A percentile compares a stretch with the other conserved stretches of the same genome.
Evolutionary conservation across 2,329 filamentous ascomycete genomes (phyloP).

Genomic region (Nemania bipapillata): DNA sequence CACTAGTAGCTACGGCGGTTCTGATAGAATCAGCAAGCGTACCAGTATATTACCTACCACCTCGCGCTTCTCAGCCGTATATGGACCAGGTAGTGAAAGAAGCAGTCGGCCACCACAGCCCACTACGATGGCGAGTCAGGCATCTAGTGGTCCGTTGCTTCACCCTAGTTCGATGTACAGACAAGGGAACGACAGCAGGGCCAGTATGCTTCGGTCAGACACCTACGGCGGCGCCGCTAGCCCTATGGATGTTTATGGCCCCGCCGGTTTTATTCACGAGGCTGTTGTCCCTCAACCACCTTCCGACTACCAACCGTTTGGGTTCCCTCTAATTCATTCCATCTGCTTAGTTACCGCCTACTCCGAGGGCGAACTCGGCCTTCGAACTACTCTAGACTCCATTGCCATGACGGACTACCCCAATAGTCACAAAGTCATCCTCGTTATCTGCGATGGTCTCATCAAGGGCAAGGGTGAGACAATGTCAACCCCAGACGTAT

Average conservation of each 20-base stretch:
- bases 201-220: slow-evolving; percentile 72
- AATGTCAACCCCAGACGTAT: slow-evolving; percentile 87
- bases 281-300: slow-evolving; percentile 95
- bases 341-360: slow-evolving; percentile 97
- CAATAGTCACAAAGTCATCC: slow-evolving; percentile 97
- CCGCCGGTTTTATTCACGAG: slow-evolving; percentile 95
- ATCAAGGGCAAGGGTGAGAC: slow-evolving; percentile 95
- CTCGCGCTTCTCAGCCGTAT: slow-evolving; percentile 92
- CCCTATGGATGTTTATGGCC: slow-evolving; percentile 76
- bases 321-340: slow-evolving; percentile 90
- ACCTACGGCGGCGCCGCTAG: slow-evolving; percentile 65
- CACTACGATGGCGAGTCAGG: slow-evolving; percentile 95
- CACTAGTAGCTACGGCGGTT: slow-evolving; percentile 70
- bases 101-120: slow-evolving; percentile 65
- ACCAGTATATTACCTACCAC: slow-evolving; percentile 89
- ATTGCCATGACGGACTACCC: slow-evolving; percentile 98
- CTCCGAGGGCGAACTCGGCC: slow-evolving; percentile 91
- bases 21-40: slow-evolving; percentile 81
- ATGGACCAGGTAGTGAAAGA: slow-evolving; percentile 72
- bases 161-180: slow-evolving; percentile 78
- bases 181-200: slow-evolving; percentile 69
- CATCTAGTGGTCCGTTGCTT: slow-evolving; percentile 76
- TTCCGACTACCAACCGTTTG: slow-evolving; percentile 96
- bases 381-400: slow-evolving; percentile 93
- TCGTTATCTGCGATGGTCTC: slow-evolving; percentile 95